Evolutionary conservation across 805 yeast species (phyloP), one percentile per base, ranked within the genome.

Genomic region (Kluyveromyces siamensis): DNA sequence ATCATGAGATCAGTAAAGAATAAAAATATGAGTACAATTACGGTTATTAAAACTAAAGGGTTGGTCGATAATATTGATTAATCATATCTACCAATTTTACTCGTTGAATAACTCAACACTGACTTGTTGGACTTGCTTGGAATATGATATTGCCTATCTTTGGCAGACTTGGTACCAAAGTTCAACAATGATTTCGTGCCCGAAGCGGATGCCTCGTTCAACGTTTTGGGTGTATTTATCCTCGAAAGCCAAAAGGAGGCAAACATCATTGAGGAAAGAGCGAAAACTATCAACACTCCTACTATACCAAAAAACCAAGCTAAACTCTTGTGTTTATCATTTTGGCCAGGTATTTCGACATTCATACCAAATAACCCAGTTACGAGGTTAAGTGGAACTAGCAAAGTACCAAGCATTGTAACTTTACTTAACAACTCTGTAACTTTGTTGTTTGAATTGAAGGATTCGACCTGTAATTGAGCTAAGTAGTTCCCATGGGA

Each of bases 341-440:
- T 70, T 51, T 76, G 68, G 27, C 96, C 96, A 0, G 97, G 97
- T 27, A 91, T 85, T 11, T 58, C 67, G 17, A 91, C 98, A 66
- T 91, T 91, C 99, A 91, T 91, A 60, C 97, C 97, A 68, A 91
- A 91, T 53, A 90, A 62, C 64, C 97, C 96, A 2, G 97, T 88
- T 41, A 91, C 76, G 50, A 91, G 71, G 64, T 91, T 91, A 73
- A 91, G 75, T 14, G 98, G 98, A 53, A 91, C 84, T 30, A 91
- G 72, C 59, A 91, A 74, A 0, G 97, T 89, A 75, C 97, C 98
- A 36, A 91, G 71, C 51, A 91, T 59, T 0, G 99, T 90, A 25
- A 90, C 96, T 61, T 86, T 85, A 33, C 96, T 87, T 48, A 91
- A 73, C 76, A 91, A 83, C 55, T 81, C 86, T 1, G 96, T 89